Evolutionary conservation across 352 stramenopile species (phyloP).

Genomic region (Globisporangium camurandrum): DNA sequence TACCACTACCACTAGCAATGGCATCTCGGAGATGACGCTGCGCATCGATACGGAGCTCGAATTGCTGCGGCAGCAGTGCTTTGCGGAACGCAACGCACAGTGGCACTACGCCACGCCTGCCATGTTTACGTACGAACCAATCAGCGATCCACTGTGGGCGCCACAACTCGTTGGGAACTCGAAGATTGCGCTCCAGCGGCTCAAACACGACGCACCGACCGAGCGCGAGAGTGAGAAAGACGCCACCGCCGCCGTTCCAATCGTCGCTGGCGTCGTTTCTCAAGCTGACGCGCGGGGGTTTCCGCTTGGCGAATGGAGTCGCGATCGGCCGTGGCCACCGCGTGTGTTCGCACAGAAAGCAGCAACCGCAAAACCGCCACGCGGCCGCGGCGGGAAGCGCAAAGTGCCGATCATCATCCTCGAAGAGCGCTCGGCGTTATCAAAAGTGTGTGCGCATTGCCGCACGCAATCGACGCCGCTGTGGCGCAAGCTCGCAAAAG

Average conservation of each 20-base stretch:
- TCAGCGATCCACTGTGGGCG: constrained; percentile 22
- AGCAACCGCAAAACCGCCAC: constrained; percentile 29
- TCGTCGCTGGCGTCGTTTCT: constrained; percentile 5
- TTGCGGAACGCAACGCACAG: constrained; percentile 62
- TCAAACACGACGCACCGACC: constrained; percentile 24
- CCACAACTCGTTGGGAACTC: constrained; percentile 27
- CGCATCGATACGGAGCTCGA: constrained; percentile 74
- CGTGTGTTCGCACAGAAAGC: constrained; percentile 67
- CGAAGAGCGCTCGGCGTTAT: constrained; percentile 30
- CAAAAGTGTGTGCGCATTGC: constrained; percentile 36
- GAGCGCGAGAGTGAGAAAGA: constrained; percentile 11
- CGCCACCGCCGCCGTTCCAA: not conserved
- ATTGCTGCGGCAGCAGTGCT: constrained; percentile 62
- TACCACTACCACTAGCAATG: no score
- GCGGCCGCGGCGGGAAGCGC: constrained; percentile 42
- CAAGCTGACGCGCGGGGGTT: constrained; percentile 16
- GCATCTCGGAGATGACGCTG: constrained; percentile 51
- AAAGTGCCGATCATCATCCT: constrained; percentile 44
- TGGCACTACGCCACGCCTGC: constrained; percentile 51
- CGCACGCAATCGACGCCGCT: constrained; percentile 53
- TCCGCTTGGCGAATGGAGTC: constrained; percentile 26
- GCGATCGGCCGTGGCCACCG: constrained; percentile 66
- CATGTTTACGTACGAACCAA: constrained; percentile 28
- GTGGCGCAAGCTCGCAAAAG: constrained; percentile 32
- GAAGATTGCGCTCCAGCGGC: constrained; percentile 26